These are phyloP conservation scores for Primulina tabacum DNA, from an alignment of 257 asterid species.

Conservation along the genomic window DNA sequence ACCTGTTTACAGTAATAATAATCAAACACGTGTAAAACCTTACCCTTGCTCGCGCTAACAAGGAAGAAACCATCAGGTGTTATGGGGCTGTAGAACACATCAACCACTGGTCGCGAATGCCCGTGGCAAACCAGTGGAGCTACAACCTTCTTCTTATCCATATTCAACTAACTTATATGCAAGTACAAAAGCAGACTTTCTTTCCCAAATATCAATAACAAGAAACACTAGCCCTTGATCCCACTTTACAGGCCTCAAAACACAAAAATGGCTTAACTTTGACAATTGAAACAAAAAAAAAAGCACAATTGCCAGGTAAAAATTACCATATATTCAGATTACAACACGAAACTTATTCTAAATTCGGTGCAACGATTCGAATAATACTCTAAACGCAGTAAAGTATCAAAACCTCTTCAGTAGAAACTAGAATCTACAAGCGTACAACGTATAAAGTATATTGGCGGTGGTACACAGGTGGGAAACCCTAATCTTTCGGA, in stretches of 20 bases:
- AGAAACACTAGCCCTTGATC: constrained; percentile 37
- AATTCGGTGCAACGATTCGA: constrained; percentile 2
- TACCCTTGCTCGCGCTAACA: constrained; percentile 99
- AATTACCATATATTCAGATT: constrained; percentile 7
- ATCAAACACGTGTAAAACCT: neutral
- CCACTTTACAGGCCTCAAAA: constrained; percentile 31
- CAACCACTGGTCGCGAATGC: constrained; percentile 99
- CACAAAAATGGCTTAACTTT: constrained; percentile 27
- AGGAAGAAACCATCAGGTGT: constrained; percentile 96
- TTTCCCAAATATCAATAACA: constrained; percentile 15
- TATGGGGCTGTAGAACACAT: constrained; percentile 87
- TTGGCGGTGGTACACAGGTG: constrained; percentile 47
- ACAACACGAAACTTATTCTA: constrained; percentile 1
- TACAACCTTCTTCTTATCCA: constrained; percentile 91
- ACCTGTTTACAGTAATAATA: neutral
- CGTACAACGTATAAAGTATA: constrained; percentile 8
- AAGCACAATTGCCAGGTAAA: constrained; percentile 32
- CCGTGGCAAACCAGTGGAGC: constrained; percentile 98
- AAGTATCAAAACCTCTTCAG: constrained; percentile 27
- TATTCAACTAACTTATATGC: constrained; percentile 23
- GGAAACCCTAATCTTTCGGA: constrained; percentile 58
- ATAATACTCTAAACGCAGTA: constrained; percentile 17
- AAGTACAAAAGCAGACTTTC: constrained; percentile 3
- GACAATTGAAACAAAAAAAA: constrained; percentile 44
- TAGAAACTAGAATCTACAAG: constrained; percentile 22